Conservation (phyloP, 495 filamentous ascomycete species). For the Tetracladium marchalianum region DNA sequence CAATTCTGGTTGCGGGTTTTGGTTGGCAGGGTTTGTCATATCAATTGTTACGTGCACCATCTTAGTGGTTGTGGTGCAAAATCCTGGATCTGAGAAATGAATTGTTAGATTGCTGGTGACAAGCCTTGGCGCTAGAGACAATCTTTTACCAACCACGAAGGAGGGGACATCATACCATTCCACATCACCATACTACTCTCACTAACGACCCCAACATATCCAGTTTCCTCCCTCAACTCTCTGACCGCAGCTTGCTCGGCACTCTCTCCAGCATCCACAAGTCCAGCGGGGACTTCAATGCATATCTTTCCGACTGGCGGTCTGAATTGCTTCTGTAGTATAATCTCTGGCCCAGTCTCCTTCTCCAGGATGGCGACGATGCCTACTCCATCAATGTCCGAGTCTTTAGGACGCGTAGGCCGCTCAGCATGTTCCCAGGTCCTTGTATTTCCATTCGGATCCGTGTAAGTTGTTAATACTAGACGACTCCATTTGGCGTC, state of each 20-base stretch:
- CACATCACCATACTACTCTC: slow-evolving; percentile 73
- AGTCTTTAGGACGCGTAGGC: slow-evolving; percentile 55
- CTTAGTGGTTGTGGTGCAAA: slow-evolving; percentile 81
- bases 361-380: slow-evolving; percentile 82
- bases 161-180: slow-evolving; percentile 44
- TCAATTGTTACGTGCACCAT: slow-evolving; percentile 79
- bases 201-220: slow-evolving; percentile 64
- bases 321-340: slow-evolving; percentile 83
- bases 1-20: slow-evolving; percentile 57
- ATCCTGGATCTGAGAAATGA: slow-evolving; percentile 49
- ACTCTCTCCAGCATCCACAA: slow-evolving; percentile 75
- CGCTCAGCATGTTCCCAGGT: slow-evolving; percentile 81
- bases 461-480: slow-evolving; percentile 57
- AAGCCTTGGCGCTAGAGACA: background rate
- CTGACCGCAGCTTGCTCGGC: slow-evolving; percentile 70
- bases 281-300: slow-evolving; percentile 79
- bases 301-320: slow-evolving; percentile 70
- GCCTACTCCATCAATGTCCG: slow-evolving; percentile 79
- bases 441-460: slow-evolving; percentile 56
- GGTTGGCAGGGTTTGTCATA: slow-evolving; percentile 57
- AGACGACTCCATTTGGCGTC: slow-evolving; percentile 72
- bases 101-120: too few relatives aligned
- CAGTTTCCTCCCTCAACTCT: slow-evolving; percentile 93
- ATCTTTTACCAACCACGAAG: background rate
- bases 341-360: slow-evolving; percentile 55